Evolutionary conservation across 345 rosid genomes (phyloP).

Genomic region (Eucalyptus curtisii): DNA sequence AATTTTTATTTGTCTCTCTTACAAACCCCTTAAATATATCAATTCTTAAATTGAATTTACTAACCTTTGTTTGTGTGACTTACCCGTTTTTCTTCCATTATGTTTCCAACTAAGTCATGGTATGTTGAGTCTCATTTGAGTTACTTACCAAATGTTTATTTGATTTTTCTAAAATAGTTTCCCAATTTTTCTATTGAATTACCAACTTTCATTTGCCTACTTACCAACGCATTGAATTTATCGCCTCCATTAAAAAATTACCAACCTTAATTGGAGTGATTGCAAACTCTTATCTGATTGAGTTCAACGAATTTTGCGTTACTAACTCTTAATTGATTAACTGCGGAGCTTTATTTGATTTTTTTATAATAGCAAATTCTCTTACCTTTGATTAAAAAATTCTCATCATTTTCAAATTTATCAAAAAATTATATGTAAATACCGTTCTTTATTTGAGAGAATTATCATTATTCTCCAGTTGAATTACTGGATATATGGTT

Average conservation of each 20-base stretch:
- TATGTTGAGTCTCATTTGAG: not conserved
- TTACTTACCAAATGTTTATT: not conserved
- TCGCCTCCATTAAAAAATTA: not conserved
- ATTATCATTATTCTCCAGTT: not conserved
- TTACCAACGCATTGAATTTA: not conserved
- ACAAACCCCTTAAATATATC: not conserved
- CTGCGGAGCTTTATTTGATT: not conserved
- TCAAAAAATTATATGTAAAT: not conserved
- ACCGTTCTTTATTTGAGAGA: not conserved
- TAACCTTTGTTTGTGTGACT: not conserved
- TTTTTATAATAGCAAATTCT: not conserved
- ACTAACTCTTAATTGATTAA: not conserved
- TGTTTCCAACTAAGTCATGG: not conserved
- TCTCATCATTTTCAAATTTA: not conserved
- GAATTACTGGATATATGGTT: not conserved
- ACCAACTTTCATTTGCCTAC: not conserved
- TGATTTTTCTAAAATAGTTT: not conserved
- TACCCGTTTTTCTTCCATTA: not conserved
- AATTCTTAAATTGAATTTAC: not conserved
- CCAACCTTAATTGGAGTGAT: not conserved
- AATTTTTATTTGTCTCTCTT: not conserved
- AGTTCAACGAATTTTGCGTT: not conserved
- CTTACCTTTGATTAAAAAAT: not conserved
- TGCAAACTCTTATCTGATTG: not conserved
- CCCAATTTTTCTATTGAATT: not conserved